Conservation (phyloP, 2,329 filamentous ascomycete genomes). For the Sporothrix curviconia region DNA sequence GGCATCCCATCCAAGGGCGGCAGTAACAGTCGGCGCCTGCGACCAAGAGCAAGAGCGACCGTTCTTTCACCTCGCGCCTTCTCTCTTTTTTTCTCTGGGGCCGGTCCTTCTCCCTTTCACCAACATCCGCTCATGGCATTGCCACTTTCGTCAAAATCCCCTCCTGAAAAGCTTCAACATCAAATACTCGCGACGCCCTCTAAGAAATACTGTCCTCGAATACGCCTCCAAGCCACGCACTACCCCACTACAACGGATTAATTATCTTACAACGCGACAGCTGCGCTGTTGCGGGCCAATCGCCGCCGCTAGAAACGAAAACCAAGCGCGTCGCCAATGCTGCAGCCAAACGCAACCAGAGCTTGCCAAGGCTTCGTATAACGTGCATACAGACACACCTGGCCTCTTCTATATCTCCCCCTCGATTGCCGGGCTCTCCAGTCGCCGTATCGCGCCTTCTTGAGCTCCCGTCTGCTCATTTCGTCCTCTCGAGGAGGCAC, state of each 20-base stretch:
- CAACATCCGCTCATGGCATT: not conserved
- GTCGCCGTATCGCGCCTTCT: too few species aligned
- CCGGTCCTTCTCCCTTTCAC: not conserved
- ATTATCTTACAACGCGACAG: conserved; percentile 20
- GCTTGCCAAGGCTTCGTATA: not conserved
- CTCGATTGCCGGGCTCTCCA: too few species aligned
- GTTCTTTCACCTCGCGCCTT: not conserved
- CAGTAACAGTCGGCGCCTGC: not conserved
- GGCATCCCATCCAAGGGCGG: not conserved
- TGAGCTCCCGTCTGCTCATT: not conserved
- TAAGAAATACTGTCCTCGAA: too few species aligned
- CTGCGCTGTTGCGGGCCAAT: conserved; percentile 6
- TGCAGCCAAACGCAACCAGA: not conserved
- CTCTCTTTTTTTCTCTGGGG: not conserved
- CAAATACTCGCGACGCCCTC: too few species aligned
- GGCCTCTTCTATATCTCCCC: conserved; percentile 3
- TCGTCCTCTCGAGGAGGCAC: not conserved
- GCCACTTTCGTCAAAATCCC: not conserved
- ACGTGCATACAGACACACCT: conserved; percentile 1
- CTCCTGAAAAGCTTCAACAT: not conserved
- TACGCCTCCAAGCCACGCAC: not conserved
- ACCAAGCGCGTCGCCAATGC: not conserved
- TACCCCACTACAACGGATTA: conserved; percentile 1
- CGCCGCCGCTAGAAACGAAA: conserved; percentile 8
- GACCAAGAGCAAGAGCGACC: not conserved